A percentile compares a stretch with the other conserved stretches of the same genome.
Conservation (phyloP, 805 yeast genomes). For the Saccharomycopsis synnaedendra region DNA sequence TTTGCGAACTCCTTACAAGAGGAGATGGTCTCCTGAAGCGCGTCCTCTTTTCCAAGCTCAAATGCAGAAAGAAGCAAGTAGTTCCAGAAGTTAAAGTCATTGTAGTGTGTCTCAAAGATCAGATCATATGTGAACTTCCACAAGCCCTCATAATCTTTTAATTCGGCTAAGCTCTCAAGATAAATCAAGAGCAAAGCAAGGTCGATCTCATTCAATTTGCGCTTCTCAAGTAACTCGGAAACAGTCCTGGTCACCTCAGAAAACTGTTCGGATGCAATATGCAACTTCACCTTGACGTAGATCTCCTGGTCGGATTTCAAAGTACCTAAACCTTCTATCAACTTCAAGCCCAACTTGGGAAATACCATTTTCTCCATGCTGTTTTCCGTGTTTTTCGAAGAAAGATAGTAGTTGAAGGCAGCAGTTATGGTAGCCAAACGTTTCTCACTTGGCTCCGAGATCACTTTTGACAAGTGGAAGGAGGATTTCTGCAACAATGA, state of each 20-base stretch:
- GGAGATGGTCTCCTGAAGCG: conserved; percentile 18
- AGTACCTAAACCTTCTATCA: conserved; percentile 43
- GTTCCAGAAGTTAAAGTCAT: conserved; percentile 75
- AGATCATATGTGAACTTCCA: conserved; percentile 28
- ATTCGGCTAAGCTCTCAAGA: conserved; percentile 33
- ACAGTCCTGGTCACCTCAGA: conserved; percentile 19
- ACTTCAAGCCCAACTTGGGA: conserved; percentile 48
- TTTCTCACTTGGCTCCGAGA: neutral
- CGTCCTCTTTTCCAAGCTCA: conserved; percentile 24
- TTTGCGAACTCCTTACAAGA: conserved; percentile 13
- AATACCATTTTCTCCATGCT: conserved; percentile 39
- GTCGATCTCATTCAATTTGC: conserved; percentile 31
- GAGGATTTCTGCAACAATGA: conserved; percentile 13
- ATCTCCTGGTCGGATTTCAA: conserved; percentile 51
- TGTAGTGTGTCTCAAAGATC: conserved; percentile 38
- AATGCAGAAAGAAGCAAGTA: conserved; percentile 35
- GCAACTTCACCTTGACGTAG: conserved; percentile 43
- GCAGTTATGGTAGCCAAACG: conserved; percentile 19
- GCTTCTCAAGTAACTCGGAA: conserved; percentile 21
- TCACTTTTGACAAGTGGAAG: conserved; percentile 12
- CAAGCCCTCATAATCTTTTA: conserved; percentile 34
- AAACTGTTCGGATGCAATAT: conserved; percentile 26
- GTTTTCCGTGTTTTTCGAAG: conserved; percentile 22
- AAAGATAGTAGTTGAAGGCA: conserved; percentile 40
- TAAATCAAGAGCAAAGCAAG: conserved; percentile 52